A percentile compares a stretch with the other conserved stretches of the same genome.
These are phyloP conservation scores for Corylus americana DNA, from an alignment of 306 rosid species.

Conservation along the genomic window DNA sequence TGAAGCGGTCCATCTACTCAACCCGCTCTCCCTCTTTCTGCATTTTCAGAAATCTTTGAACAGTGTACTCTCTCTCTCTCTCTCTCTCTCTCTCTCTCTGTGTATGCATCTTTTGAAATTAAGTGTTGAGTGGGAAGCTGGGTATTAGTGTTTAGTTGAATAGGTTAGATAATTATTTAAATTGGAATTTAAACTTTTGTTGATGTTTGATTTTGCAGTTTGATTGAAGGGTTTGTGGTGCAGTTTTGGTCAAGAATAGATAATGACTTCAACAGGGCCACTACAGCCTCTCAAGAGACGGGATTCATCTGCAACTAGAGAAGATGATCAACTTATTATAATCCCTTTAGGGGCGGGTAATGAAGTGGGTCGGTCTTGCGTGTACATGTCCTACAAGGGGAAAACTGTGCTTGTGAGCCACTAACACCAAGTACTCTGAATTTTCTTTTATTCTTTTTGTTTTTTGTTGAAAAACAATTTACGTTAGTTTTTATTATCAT, in stretches of 20 bases:
- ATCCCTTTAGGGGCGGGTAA: conserved; percentile 92
- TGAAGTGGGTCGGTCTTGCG: conserved; percentile 94
- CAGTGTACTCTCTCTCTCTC: no score
- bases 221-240: not conserved
- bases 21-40: no score
- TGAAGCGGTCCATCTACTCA: not conserved
- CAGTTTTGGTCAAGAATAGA: not conserved
- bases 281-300: conserved; percentile 55
- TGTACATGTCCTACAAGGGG: conserved; percentile 74
- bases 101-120: no score
- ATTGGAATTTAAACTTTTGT: not conserved
- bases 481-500: not conserved
- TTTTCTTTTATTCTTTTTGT: not conserved
- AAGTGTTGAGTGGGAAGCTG: not conserved
- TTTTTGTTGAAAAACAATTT: not conserved
- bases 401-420: conserved; percentile 57
- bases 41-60: no score
- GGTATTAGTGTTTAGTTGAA: not conserved
- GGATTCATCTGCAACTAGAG: conserved; percentile 45
- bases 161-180: not conserved
- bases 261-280: conserved; percentile 48
- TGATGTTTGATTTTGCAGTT: not conserved
- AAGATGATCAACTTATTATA: conserved; percentile 69
- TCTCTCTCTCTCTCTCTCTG: not conserved
- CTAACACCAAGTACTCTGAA: not conserved